Percentiles rank a stretch among this genome's conserved stretches.
Evolutionary conservation across 2,329 filamentous ascomycete genomes (phyloP).

Genomic region (Mariannaea sp.): DNA sequence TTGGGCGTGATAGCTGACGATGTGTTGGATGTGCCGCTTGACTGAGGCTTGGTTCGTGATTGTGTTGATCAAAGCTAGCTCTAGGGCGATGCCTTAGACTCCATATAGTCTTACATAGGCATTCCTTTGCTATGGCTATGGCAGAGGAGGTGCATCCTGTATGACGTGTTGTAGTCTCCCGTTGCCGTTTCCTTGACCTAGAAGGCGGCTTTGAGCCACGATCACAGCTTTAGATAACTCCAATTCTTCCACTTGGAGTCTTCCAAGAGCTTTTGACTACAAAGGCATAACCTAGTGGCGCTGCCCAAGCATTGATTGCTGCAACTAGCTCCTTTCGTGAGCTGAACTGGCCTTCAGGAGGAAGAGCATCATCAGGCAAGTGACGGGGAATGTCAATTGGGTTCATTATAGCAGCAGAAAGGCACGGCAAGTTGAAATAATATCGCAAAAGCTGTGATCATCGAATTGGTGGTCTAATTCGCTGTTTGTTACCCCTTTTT

Average conservation of each 20-base stretch:
- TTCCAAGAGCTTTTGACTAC: background rate
- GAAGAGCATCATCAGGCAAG: background rate
- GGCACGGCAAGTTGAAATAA: background rate
- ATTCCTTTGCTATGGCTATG: background rate
- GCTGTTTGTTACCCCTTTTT: no score
- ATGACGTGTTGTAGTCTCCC: background rate
- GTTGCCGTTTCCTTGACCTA: background rate
- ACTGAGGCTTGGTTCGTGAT: background rate
- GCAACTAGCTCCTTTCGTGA: background rate
- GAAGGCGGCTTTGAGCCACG: background rate
- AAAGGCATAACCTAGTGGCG: conserved; percentile 1
- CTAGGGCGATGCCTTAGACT: background rate
- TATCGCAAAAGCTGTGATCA: no score
- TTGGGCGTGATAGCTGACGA: background rate
- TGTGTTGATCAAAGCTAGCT: background rate
- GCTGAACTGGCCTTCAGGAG: background rate
- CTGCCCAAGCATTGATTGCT: conserved; percentile 5
- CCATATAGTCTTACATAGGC: background rate
- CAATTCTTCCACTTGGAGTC: background rate
- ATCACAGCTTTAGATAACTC: background rate
- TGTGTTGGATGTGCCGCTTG: background rate
- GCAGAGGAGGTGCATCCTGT: background rate
- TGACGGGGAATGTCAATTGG: background rate
- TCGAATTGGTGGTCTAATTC: no score
- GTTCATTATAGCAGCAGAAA: background rate